Evolutionary conservation across 495 filamentous ascomycete genomes (phyloP).

Genomic region (Polyplosphaeria fusca): DNA sequence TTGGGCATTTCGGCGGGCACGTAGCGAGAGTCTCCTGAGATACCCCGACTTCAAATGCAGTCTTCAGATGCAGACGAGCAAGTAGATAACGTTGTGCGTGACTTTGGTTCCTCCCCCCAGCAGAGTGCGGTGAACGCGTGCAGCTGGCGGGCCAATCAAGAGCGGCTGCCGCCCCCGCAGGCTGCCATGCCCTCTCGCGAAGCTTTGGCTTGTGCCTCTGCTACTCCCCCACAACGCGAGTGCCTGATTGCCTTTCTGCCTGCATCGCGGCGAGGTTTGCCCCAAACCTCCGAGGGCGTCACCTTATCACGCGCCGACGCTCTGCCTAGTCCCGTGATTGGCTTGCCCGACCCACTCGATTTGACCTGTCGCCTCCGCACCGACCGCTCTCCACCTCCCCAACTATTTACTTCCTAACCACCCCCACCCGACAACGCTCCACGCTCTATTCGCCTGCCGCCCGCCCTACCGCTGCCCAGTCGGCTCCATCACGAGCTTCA

Average conservation of each 20-base stretch:
- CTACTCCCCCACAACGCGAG: not conserved
- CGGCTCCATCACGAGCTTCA: not conserved
- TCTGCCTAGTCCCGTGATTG: slow-evolving; percentile 24
- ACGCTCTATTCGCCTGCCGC: not conserved
- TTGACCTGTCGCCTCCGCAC: slow-evolving; percentile 7
- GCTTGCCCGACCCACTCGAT: not conserved
- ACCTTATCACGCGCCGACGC: slow-evolving; percentile 15
- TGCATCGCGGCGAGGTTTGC: not conserved
- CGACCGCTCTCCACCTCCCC: not conserved
- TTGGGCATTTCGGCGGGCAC: too few species aligned
- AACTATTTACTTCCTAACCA: not conserved
- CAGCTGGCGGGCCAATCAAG: not conserved
- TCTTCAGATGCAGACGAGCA: too few species aligned
- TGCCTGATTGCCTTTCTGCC: not conserved
- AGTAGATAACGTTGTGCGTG: too few species aligned
- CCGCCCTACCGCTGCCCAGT: not conserved
- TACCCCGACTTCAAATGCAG: too few species aligned
- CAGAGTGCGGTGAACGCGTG: not conserved
- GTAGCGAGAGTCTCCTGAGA: too few species aligned
- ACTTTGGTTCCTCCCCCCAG: too few species aligned
- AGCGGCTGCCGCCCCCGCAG: not conserved
- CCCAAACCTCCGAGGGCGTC: not conserved
- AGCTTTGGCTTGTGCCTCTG: not conserved
- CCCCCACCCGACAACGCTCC: not conserved
- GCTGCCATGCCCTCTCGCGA: not conserved